Conservation (phyloP, 495 filamentous ascomycete species). For the Cercophora sp. region DNA sequence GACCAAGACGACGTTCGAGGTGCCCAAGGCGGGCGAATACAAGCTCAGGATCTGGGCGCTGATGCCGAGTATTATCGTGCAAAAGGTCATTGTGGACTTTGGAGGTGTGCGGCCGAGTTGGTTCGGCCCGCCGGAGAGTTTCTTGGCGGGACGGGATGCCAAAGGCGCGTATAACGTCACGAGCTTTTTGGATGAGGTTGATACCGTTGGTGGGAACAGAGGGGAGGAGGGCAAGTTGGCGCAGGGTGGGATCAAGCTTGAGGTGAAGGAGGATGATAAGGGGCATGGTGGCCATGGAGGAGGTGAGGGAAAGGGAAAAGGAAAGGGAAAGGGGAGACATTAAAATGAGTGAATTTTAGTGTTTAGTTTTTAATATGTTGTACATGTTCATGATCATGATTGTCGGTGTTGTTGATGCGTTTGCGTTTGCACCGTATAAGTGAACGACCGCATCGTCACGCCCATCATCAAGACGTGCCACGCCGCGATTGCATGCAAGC, state of each 20-base stretch:
- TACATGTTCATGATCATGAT: no score
- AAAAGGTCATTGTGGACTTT: conserved; percentile 64
- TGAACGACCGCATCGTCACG: no score
- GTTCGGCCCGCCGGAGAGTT: conserved; percentile 67
- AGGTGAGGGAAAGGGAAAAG: not conserved
- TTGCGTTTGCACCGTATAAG: no score
- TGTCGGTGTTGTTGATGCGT: no score
- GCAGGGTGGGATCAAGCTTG: no score
- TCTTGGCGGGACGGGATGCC: conserved; percentile 43
- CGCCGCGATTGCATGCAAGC: no score
- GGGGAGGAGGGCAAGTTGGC: not conserved
- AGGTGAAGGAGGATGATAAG: not conserved
- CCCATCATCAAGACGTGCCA: no score
- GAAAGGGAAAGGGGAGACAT: no score
- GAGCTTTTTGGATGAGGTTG: conserved; percentile 35
- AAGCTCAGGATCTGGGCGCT: conserved; percentile 59
- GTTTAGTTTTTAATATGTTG: no score
- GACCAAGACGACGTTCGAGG: conserved; percentile 50
- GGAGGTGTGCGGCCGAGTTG: conserved; percentile 65
- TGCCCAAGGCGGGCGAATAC: conserved; percentile 47
- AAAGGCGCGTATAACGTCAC: conserved; percentile 37
- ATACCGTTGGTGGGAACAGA: conserved; percentile 14
- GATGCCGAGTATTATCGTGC: conserved; percentile 62
- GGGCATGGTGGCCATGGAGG: not conserved
- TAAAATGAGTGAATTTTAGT: no score